phyloP scores from a whole-genome alignment of 345 rosid species.

The Hibiscus trionum region DNA sequence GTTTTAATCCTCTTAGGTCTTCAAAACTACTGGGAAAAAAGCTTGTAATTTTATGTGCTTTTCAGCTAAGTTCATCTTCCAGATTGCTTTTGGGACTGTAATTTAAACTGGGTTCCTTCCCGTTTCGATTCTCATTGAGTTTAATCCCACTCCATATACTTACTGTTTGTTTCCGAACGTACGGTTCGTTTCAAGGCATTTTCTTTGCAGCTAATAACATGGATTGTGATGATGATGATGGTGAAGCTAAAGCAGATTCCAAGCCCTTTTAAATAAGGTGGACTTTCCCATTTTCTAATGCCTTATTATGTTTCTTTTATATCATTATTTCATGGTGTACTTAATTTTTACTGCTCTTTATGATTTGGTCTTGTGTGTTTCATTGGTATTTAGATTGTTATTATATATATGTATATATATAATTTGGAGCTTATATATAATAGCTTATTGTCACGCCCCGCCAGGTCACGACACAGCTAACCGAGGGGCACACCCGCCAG shows the following conservation, averaged over 20 bases:
- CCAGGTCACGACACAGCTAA: no score
- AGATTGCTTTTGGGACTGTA: neutral
- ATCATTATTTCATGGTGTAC: neutral
- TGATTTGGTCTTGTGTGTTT: neutral
- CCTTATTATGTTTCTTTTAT: neutral
- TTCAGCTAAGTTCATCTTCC: neutral
- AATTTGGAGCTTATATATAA: no score
- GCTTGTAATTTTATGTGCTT: constrained; percentile 8
- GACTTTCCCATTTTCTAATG: neutral
- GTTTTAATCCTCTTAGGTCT: constrained; percentile 1
- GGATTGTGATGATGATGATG: neutral
- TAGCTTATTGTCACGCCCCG: no score
- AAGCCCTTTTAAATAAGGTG: constrained; percentile 3
- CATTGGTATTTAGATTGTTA: neutral
- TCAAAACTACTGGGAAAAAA: neutral
- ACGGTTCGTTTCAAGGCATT: neutral
- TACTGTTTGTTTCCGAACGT: neutral
- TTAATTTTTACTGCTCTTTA: no score
- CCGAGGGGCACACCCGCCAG: no score
- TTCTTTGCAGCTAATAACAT: neutral
- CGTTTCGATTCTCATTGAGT: neutral
- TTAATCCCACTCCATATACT: neutral
- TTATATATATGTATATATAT: no score
- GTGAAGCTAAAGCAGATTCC: neutral
- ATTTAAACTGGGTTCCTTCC: constrained; percentile 3